Evolutionary conservation across 2,329 filamentous ascomycete species (phyloP).

Genomic region (Tolypocladium endophyticum): DNA sequence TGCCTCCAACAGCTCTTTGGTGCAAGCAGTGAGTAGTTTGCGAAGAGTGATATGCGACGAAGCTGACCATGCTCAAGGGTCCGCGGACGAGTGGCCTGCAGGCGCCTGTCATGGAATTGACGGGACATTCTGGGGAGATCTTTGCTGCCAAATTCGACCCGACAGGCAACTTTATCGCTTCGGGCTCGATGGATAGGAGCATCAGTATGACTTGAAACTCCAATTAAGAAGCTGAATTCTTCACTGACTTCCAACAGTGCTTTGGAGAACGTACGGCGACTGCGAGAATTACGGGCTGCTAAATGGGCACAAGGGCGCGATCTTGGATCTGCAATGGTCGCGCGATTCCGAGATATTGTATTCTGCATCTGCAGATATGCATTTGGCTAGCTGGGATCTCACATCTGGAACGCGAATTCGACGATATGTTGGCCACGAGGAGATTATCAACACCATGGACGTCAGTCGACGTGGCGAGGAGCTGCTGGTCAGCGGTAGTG

Average conservation of each 20-base stretch:
- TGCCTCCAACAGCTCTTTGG: conserved; percentile 35
- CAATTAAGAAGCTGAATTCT: not conserved
- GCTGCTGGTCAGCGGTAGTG: conserved; percentile 78
- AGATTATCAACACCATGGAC: conserved; percentile 88
- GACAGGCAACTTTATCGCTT: conserved; percentile 79
- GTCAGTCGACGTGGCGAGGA: conserved; percentile 86
- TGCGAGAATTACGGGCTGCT: conserved; percentile 92
- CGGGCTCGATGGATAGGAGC: conserved; percentile 87
- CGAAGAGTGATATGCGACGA: not conserved
- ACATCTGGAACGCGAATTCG: conserved; percentile 89
- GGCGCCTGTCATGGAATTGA: conserved; percentile 88
- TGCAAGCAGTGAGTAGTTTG: conserved; percentile 36
- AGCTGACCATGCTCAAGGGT: conserved; percentile 38
- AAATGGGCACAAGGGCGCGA: conserved; percentile 79
- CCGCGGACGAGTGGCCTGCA: conserved; percentile 74
- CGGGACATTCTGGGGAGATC: conserved; percentile 73
- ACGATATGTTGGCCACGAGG: conserved; percentile 84
- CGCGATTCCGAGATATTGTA: conserved; percentile 86
- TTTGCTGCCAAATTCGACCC: conserved; percentile 87
- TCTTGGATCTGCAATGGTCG: conserved; percentile 93
- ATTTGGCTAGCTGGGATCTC: conserved; percentile 88
- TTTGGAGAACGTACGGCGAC: conserved; percentile 87
- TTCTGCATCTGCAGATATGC: conserved; percentile 87
- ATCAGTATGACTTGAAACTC: conserved; percentile 51
- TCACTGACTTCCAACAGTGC: conserved; percentile 42